phyloP scores from a whole-genome alignment of 2,329 filamentous ascomycete genomes.

The Grosmannia serpens region DNA sequence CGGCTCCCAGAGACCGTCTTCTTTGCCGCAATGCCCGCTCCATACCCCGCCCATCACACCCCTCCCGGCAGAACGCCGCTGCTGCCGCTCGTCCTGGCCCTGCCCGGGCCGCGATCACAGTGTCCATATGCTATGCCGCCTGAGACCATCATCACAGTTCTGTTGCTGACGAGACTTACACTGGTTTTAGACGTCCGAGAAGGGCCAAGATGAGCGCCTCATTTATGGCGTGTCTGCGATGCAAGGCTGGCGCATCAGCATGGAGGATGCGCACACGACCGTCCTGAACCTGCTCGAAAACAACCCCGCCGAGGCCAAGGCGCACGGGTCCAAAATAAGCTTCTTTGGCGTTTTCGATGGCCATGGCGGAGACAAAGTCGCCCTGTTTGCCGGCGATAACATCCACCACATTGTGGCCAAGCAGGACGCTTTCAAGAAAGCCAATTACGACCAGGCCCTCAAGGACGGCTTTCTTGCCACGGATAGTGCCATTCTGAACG shows the following conservation, averaged over 20 bases:
- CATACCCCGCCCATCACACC: background rate
- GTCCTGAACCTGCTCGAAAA: slow-evolving; percentile 72
- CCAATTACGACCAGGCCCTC: slow-evolving; percentile 87
- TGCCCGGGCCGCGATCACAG: too few relatives aligned
- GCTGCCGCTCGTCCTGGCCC: too few relatives aligned
- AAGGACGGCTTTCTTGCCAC: slow-evolving; percentile 97
- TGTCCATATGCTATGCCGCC: background rate
- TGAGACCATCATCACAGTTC: background rate
- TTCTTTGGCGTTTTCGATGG: slow-evolving; percentile 99
- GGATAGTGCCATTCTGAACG: slow-evolving; percentile 88
- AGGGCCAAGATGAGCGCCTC: slow-evolving; percentile 85
- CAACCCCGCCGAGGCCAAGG: slow-evolving; percentile 44
- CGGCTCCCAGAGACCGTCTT: background rate
- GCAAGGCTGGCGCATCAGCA: slow-evolving; percentile 99
- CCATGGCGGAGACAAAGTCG: slow-evolving; percentile 94
- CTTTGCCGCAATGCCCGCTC: background rate
- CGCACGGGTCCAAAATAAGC: slow-evolving; percentile 63
- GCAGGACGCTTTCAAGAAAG: slow-evolving; percentile 84
- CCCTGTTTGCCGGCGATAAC: slow-evolving; percentile 81
- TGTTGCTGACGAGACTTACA: slow-evolving; percentile 6
- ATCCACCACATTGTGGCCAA: slow-evolving; percentile 91
- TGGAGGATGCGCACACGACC: slow-evolving; percentile 92
- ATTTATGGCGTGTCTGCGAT: slow-evolving; percentile 93
- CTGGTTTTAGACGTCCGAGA: slow-evolving; percentile 60
- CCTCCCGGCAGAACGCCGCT: background rate